phyloP scores from a whole-genome alignment of 306 rosid species.

The Cyamopsis tetragonoloba region DNA sequence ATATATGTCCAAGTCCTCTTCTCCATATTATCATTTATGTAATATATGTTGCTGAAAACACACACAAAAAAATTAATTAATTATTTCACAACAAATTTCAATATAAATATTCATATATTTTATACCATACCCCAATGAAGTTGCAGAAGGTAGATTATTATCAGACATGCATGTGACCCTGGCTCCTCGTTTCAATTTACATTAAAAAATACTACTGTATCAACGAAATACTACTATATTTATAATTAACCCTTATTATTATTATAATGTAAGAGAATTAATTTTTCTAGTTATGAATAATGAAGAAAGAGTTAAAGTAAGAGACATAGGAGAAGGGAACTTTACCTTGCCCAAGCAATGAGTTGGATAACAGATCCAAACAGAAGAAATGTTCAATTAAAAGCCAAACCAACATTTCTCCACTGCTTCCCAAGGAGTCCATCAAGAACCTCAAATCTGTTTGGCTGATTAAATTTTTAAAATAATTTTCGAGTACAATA shows the following conservation, averaged over 20 bases:
- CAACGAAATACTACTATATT: too few relatives aligned
- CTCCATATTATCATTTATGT: too few relatives aligned
- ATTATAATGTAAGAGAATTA: too few relatives aligned
- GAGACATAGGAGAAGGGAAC: constrained; percentile 12
- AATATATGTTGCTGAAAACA: too few relatives aligned
- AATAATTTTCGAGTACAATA: too few relatives aligned
- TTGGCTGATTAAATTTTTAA: too few relatives aligned
- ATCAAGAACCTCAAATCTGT: constrained; percentile 96
- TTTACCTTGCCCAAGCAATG: constrained; percentile 92
- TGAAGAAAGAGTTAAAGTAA: constrained; percentile 9
- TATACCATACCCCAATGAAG: background rate
- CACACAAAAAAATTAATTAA: background rate
- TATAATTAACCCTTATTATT: too few relatives aligned
- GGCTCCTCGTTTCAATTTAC: background rate
- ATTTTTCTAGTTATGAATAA: background rate
- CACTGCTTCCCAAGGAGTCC: constrained; percentile 86
- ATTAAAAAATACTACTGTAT: too few relatives aligned
- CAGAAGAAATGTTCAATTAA: too few relatives aligned
- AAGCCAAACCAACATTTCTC: too few relatives aligned
- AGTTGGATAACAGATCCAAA: constrained; percentile 98
- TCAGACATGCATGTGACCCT: constrained; percentile 24
- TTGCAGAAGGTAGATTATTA: background rate
- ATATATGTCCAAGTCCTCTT: too few relatives aligned
- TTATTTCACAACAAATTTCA: too few relatives aligned
- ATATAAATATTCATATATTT: background rate